Evolutionary conservation across 2,329 filamentous ascomycete species (phyloP), one percentile per base, ranked within the genome.

Genomic region (Eurotiales sp.): DNA sequence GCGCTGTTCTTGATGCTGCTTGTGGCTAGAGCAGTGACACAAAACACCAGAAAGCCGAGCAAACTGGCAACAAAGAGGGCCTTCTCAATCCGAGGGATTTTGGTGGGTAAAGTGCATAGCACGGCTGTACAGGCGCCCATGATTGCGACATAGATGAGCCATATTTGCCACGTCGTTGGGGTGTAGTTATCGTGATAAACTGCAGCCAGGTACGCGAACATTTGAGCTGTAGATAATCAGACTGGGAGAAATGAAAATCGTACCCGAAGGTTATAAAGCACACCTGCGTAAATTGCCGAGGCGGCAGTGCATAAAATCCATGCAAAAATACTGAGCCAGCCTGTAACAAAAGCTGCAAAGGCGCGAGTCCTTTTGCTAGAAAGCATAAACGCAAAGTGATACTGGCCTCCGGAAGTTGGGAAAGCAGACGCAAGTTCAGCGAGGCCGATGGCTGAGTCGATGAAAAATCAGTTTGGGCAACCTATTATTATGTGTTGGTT

Each of bases 401-500:
- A 59, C 47, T 60, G 61, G 8, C 59, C 60, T 5, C 37, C 37
- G 14, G 11, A 41, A 14, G 44, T 47, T 30, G 59, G 61, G 51
- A 53, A 64, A 1, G 60, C 62, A 6, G 61, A 63, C 10, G 56
- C 55, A 22, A 64, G 27, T 40, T 63, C 62, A 17, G 32, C 32
- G 12, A 34, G 14, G 14, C 32, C 14, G 32, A n/a, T 5, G 11
- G 32, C 29, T 32, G 29, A 32, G n/a, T 11, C 10, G 29, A 32
- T 14, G n/a, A 14, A 11, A 8, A 32, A n/a, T n/a, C n/a, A n/a
- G n/a, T n/a, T 32, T 32, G n/a, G 29, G 10, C 11, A 32, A 14
- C 11, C n/a, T 14, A 4, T 32, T 12, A 32, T 32, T 3, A 12
- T 5, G 10, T 3, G 10, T 32, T 6, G 29, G 29, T 32, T 12